phyloP scores from a whole-genome alignment of 176 grass and related monocot species.

The Cenchrus fungigraminus region DNA sequence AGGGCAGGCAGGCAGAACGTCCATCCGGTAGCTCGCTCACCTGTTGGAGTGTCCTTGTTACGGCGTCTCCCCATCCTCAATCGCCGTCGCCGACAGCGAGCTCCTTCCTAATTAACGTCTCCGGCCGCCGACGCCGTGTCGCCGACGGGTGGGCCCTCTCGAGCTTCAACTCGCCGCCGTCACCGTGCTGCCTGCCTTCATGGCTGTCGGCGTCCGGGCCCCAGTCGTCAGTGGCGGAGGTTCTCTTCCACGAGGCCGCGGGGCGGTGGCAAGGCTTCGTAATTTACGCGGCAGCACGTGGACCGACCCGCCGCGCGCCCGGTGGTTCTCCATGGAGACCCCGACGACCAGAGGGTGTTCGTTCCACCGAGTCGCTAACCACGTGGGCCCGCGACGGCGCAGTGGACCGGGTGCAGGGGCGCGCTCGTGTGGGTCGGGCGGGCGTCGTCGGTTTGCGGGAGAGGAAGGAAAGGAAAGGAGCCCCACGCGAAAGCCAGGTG shows the following conservation, averaged over 20 bases:
- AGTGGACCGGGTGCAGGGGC: not conserved
- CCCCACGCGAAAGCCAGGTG: not conserved
- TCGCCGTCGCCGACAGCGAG: conserved; percentile 23
- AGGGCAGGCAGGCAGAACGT: not conserved
- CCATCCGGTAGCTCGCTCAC: not conserved
- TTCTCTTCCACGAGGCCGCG: no score
- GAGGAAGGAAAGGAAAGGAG: not conserved
- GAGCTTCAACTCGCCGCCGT: not conserved
- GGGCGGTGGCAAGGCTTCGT: conserved; percentile 1
- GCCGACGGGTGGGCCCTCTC: not conserved
- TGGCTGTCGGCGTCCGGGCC: not conserved
- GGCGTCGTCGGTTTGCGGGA: conserved; percentile 30
- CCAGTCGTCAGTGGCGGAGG: not conserved
- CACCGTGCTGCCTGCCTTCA: not conserved
- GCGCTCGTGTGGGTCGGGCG: not conserved
- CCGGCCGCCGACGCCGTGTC: not conserved
- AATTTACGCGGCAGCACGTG: not conserved
- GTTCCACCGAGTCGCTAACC: no score
- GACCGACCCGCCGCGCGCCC: not conserved
- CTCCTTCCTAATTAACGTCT: not conserved
- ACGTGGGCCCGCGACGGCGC: not conserved
- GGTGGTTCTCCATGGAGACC: no score
- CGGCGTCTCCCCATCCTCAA: conserved; percentile 8
- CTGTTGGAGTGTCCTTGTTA: conserved; percentile 24
- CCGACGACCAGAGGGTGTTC: not conserved